Evolutionary conservation across 2,329 filamentous ascomycete species (phyloP).

Genomic region (Botrytis galanthina): DNA sequence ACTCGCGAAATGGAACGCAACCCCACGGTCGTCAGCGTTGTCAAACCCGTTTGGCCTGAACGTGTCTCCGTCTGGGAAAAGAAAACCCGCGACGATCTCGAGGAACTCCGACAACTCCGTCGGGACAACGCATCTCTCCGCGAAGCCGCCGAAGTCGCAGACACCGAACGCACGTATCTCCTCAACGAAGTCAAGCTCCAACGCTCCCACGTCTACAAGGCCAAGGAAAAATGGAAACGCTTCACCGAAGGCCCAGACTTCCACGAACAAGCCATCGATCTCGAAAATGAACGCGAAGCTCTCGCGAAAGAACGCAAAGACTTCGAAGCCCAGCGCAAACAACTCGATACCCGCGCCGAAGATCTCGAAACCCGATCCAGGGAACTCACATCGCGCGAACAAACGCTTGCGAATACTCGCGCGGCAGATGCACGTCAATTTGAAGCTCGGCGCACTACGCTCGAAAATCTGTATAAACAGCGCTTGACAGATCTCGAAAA

Average conservation of each 20-base stretch:
- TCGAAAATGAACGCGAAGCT: not conserved
- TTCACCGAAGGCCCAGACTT: not conserved
- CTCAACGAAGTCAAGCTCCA: constrained; percentile 10
- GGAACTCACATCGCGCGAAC: not conserved
- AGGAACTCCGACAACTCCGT: constrained; percentile 23
- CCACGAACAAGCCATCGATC: not conserved
- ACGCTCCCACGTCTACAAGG: not conserved
- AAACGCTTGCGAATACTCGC: not conserved
- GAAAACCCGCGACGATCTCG: constrained; percentile 28
- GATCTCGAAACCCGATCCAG: not conserved
- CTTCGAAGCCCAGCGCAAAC: not conserved
- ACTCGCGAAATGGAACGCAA: constrained; percentile 47
- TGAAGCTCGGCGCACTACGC: not conserved
- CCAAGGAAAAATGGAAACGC: not conserved
- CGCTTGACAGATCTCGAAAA: not conserved
- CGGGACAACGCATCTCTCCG: not conserved
- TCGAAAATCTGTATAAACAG: not conserved
- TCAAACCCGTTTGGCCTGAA: constrained; percentile 36
- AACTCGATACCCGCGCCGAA: not conserved
- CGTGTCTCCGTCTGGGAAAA: constrained; percentile 33
- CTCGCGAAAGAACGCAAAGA: not conserved
- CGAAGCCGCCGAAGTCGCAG: constrained; percentile 9
- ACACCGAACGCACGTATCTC: constrained; percentile 3
- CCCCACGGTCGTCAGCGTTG: constrained; percentile 42
- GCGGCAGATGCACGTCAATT: not conserved